phyloP scores from a whole-genome alignment of 495 filamentous ascomycete genomes.

The Cairneyella variabilis region DNA sequence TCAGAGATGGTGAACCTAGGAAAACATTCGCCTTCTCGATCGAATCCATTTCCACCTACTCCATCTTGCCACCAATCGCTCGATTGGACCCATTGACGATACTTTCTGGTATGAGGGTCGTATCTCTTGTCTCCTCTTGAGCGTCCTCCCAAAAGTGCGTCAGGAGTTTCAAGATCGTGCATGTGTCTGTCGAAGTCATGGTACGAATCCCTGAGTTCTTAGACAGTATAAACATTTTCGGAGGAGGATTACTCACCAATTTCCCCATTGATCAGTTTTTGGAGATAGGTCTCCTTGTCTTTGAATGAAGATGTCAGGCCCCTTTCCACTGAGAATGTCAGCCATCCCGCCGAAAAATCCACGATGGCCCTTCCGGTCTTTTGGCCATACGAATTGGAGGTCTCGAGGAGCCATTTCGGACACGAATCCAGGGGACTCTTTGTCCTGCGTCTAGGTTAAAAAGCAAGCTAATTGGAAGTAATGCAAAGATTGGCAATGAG shows the following conservation, averaged over 20 bases:
- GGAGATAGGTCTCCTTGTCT: slow-evolving; percentile 9
- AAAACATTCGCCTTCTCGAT: neutral
- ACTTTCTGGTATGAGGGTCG: slow-evolving; percentile 19
- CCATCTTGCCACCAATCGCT: slow-evolving; percentile 7
- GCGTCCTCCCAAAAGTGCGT: neutral
- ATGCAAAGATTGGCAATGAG: neutral
- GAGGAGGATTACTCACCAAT: slow-evolving; percentile 15
- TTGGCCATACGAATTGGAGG: slow-evolving; percentile 30
- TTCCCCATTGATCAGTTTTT: slow-evolving; percentile 19
- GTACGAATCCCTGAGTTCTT: slow-evolving; percentile 20
- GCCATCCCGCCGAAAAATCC: slow-evolving; percentile 34
- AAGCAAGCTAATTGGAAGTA: neutral
- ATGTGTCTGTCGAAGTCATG: neutral
- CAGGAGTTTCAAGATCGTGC: neutral
- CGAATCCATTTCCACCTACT: slow-evolving; percentile 1
- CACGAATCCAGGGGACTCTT: neutral
- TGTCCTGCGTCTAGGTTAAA: too few relatives aligned
- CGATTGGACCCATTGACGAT: slow-evolving; percentile 13
- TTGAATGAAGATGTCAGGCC: slow-evolving; percentile 41
- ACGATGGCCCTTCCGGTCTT: slow-evolving; percentile 21
- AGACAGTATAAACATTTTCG: neutral
- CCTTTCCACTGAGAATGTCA: slow-evolving; percentile 37
- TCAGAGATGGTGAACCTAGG: slow-evolving; percentile 13
- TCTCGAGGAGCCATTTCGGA: neutral
- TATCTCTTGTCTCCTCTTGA: slow-evolving; percentile 16